A percentile compares a stretch with the other conserved stretches of the same genome.
Conservation (phyloP, 345 rosid genomes). For the Dimocarpus longan region DNA sequence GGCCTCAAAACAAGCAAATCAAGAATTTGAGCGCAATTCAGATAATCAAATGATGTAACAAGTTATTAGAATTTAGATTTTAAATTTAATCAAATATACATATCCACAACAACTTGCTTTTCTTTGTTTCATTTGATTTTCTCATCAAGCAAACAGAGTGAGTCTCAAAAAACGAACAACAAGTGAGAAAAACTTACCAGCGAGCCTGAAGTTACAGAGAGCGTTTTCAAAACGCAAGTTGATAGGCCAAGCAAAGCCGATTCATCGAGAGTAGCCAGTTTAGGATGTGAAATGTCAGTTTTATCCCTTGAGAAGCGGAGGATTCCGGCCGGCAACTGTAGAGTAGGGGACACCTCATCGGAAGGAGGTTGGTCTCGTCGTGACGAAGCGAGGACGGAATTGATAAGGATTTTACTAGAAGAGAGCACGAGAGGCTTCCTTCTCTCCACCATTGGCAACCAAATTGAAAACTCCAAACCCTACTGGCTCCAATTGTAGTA, state of each 20-base stretch:
- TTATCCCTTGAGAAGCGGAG: constrained; percentile 51
- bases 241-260: constrained; percentile 71
- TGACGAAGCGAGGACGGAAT: constrained; percentile 54
- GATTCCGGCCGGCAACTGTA: constrained; percentile 65
- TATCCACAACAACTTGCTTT: neutral
- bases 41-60: neutral
- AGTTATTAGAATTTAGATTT: neutral
- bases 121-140: neutral
- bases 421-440: constrained; percentile 82
- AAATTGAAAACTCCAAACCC: constrained; percentile 16
- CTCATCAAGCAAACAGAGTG: neutral
- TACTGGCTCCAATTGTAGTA: neutral
- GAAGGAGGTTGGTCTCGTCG: constrained; percentile 21
- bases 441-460: constrained; percentile 56
- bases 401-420: constrained; percentile 68
- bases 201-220: constrained; percentile 75
- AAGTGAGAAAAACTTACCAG: constrained; percentile 44
- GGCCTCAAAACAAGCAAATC: neutral
- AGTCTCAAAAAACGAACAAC: neutral
- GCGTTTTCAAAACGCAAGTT: constrained; percentile 61
- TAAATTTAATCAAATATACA: neutral
- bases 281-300: constrained; percentile 30
- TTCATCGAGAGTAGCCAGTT: constrained; percentile 56
- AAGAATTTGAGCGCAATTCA: neutral
- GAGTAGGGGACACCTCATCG: constrained; percentile 17